Percentiles rank a stretch among this genome's conserved stretches.
Conservation (phyloP, 768 basidiomycete genomes). For the Calocybe cyanea region DNA sequence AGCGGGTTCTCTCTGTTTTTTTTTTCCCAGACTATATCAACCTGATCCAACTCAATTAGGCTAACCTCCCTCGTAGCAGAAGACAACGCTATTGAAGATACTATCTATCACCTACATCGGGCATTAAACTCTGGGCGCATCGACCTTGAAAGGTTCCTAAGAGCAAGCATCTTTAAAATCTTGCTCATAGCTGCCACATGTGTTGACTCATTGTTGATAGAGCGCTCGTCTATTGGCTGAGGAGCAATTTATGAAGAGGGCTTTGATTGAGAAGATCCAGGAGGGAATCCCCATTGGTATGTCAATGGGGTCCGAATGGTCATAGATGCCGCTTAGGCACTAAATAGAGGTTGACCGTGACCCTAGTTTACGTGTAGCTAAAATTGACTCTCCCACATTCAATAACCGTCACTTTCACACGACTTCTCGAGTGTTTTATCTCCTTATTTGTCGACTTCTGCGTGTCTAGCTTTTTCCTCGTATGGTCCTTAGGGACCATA, state of each 20-base stretch:
- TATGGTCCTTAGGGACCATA: neutral
- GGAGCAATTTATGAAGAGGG: slow-evolving; percentile 97
- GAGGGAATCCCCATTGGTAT: slow-evolving; percentile 50
- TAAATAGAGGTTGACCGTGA: neutral
- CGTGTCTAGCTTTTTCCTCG: slow-evolving; percentile 4
- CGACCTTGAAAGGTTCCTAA: slow-evolving; percentile 91
- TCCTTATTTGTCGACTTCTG: slow-evolving; percentile 29
- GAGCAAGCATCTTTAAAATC: slow-evolving; percentile 46
- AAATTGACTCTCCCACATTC: neutral
- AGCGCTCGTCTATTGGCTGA: slow-evolving; percentile 83
- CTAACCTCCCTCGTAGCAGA: slow-evolving; percentile 97
- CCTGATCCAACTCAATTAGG: too few species aligned
- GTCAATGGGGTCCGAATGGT: slow-evolving; percentile 36
- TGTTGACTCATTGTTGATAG: slow-evolving; percentile 33
- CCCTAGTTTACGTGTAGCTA: neutral
- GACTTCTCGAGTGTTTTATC: slow-evolving; percentile 32
- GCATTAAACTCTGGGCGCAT: slow-evolving; percentile 89
- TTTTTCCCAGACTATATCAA: too few species aligned
- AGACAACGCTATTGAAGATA: slow-evolving; percentile 97
- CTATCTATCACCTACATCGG: slow-evolving; percentile 93
- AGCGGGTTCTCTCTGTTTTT: too few species aligned
- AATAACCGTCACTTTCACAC: slow-evolving; percentile 21
- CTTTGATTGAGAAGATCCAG: slow-evolving; percentile 88
- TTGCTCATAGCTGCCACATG: slow-evolving; percentile 3
- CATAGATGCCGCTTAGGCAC: slow-evolving; percentile 20